A percentile compares a stretch with the other conserved stretches of the same genome.
Conservation (phyloP, 2,329 filamentous ascomycete species). For the Calonectria hongkongensis region DNA sequence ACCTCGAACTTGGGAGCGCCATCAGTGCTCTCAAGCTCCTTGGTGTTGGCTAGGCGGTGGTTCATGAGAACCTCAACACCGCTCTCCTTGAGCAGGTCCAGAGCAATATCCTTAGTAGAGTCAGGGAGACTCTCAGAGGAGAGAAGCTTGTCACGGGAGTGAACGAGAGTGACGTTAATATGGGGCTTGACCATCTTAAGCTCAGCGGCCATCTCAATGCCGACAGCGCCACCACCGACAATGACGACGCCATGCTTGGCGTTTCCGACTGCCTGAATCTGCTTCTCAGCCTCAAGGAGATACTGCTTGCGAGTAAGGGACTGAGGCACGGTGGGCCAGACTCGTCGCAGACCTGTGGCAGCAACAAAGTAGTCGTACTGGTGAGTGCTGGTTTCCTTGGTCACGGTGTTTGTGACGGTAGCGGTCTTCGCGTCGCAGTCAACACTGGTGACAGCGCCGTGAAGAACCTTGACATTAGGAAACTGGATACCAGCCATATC, state of each 20-base stretch:
- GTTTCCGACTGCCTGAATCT: conserved; percentile 73
- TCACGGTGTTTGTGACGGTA: conserved; percentile 69
- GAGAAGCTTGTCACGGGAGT: conserved; percentile 81
- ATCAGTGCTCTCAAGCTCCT: conserved; percentile 66
- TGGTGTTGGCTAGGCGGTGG: conserved; percentile 72
- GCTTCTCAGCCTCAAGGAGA: conserved; percentile 75
- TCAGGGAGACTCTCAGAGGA: conserved; percentile 84
- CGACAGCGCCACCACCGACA: conserved; percentile 86
- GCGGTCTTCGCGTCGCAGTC: conserved; percentile 77
- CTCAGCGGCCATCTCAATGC: conserved; percentile 88
- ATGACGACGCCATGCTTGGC: conserved; percentile 78
- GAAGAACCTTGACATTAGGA: conserved; percentile 77
- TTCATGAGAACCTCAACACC: conserved; percentile 80
- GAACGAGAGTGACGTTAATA: conserved; percentile 82
- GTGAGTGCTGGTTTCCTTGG: conserved; percentile 64
- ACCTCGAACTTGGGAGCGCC: conserved; percentile 67
- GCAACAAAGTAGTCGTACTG: conserved; percentile 86
- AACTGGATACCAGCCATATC: conserved; percentile 80
- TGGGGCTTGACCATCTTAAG: conserved; percentile 80
- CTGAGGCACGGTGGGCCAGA: conserved; percentile 84
- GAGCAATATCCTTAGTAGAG: conserved; percentile 78
- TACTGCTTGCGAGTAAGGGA: conserved; percentile 77
- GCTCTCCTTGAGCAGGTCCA: conserved; percentile 74
- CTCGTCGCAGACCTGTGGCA: conserved; percentile 80
- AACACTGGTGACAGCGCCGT: conserved; percentile 78